Percentiles rank a stretch among this genome's conserved stretches.
Conservation (phyloP, 495 filamentous ascomycete genomes). For the Xylaria grammica region DNA sequence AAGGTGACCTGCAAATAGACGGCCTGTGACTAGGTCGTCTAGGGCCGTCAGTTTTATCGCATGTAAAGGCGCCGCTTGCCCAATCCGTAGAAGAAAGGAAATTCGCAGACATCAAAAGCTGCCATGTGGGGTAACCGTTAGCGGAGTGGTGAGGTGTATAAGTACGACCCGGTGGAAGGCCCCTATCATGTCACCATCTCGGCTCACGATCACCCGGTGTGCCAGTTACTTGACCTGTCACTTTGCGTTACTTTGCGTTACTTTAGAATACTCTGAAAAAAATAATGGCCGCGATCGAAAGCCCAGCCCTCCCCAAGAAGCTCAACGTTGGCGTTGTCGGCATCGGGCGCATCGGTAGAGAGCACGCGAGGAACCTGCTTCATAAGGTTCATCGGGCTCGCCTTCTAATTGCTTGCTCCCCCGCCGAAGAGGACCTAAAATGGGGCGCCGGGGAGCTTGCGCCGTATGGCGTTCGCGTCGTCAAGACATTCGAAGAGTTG, state of each 20-base stretch:
- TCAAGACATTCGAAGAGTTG: slow-evolving; percentile 62
- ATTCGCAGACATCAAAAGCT: too few species aligned
- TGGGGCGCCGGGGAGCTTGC: slow-evolving; percentile 57
- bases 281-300: too few species aligned
- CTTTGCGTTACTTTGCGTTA: neutral
- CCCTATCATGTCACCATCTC: neutral
- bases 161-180: neutral
- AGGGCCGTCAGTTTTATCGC: too few species aligned
- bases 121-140: neutral
- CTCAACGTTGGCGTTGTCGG: slow-evolving; percentile 58
- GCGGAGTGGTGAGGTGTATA: neutral
- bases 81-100: too few species aligned
- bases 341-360: slow-evolving; percentile 64
- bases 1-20: too few species aligned
- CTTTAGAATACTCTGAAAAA: too few species aligned
- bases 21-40: too few species aligned
- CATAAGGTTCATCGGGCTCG: slow-evolving; percentile 59
- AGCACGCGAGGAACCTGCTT: slow-evolving; percentile 60
- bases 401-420: slow-evolving; percentile 57
- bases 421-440: slow-evolving; percentile 53
- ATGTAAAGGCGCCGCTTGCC: too few species aligned
- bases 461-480: slow-evolving; percentile 54
- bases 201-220: neutral
- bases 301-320: slow-evolving; percentile 32
- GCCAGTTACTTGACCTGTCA: neutral